Evolutionary conservation across 2,329 filamentous ascomycete genomes (phyloP).

Genomic region (Ramichloridium luteum): DNA sequence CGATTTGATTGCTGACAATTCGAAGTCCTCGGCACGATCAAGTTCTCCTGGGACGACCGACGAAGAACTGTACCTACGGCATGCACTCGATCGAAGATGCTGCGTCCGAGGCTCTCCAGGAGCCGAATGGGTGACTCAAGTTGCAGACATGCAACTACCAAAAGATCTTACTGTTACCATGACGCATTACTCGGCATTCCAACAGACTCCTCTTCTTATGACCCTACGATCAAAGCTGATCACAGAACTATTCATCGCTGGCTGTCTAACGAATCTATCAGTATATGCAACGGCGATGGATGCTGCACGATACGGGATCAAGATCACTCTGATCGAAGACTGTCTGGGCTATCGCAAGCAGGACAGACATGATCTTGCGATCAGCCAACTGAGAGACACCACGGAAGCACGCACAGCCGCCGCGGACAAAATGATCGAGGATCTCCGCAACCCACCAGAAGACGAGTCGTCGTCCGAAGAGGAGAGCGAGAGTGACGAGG

Average conservation of each 20-base stretch:
- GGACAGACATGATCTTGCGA: slow-evolving; percentile 55
- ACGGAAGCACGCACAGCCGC: slow-evolving; percentile 59
- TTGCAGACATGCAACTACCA: slow-evolving; percentile 36
- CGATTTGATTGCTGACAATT: too few species aligned
- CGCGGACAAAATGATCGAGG: slow-evolving; percentile 35
- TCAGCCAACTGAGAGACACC: slow-evolving; percentile 58
- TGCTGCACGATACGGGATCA: slow-evolving; percentile 73
- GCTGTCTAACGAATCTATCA: slow-evolving; percentile 73
- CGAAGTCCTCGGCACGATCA: slow-evolving; percentile 4
- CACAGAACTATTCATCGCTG: slow-evolving; percentile 81
- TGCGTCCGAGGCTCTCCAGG: slow-evolving; percentile 34
- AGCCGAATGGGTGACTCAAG: slow-evolving; percentile 38
- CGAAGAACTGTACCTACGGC: slow-evolving; percentile 35
- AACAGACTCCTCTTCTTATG: slow-evolving; percentile 58
- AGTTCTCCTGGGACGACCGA: slow-evolving; percentile 28
- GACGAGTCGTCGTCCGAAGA: slow-evolving; percentile 7
- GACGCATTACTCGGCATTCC: slow-evolving; percentile 79
- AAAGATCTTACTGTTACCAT: slow-evolving; percentile 51
- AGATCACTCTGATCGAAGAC: slow-evolving; percentile 78
- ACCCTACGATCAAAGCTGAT: slow-evolving; percentile 75
- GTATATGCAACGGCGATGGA: slow-evolving; percentile 87
- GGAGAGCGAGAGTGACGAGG: slow-evolving; percentile 12
- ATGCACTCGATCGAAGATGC: too few species aligned
- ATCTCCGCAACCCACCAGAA: slow-evolving; percentile 10
- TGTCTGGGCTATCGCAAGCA: slow-evolving; percentile 71